phyloP scores from a whole-genome alignment of 768 basidiomycete species.

The Tricholoma bakamatsutake region DNA sequence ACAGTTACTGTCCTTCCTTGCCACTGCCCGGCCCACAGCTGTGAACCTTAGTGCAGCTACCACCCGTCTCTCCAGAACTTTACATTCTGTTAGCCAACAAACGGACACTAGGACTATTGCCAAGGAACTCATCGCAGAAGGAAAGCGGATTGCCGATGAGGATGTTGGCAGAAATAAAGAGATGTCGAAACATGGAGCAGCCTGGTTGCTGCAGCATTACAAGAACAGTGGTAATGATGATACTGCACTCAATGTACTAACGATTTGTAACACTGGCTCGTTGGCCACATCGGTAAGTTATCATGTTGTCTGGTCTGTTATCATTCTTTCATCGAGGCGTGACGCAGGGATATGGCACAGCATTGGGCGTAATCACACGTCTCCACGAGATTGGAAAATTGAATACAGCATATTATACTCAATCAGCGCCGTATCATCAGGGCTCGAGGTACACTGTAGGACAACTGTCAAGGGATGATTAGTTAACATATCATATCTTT shows the following conservation, averaged over 20 bases:
- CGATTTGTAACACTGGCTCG: constrained; percentile 97
- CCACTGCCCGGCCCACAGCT: constrained; percentile 89
- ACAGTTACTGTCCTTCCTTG: constrained; percentile 63
- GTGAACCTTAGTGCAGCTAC: constrained; percentile 91
- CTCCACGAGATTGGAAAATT: constrained; percentile 76
- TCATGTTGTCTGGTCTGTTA: neutral
- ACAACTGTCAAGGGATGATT: neutral
- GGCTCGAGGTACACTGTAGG: constrained; percentile 57
- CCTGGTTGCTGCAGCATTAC: constrained; percentile 66
- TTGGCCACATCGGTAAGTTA: constrained; percentile 82
- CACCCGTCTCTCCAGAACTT: constrained; percentile 52
- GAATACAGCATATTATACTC: constrained; percentile 84
- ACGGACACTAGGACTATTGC: constrained; percentile 43
- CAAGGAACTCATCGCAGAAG: constrained; percentile 62
- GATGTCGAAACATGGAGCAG: constrained; percentile 83
- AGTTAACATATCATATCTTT: neutral
- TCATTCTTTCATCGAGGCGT: constrained; percentile 1
- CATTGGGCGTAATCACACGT: constrained; percentile 88
- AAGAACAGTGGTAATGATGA: constrained; percentile 26
- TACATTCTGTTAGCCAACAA: constrained; percentile 39
- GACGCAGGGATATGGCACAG: constrained; percentile 90
- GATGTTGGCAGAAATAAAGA: constrained; percentile 81
- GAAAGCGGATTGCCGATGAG: constrained; percentile 70
- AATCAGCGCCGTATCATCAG: constrained; percentile 93
- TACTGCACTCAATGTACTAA: constrained; percentile 70